Percentiles rank a stretch among this genome's conserved stretches.
Evolutionary conservation across 23 red algal species (phyloP).

Genomic region (Chondrus crispus): DNA sequence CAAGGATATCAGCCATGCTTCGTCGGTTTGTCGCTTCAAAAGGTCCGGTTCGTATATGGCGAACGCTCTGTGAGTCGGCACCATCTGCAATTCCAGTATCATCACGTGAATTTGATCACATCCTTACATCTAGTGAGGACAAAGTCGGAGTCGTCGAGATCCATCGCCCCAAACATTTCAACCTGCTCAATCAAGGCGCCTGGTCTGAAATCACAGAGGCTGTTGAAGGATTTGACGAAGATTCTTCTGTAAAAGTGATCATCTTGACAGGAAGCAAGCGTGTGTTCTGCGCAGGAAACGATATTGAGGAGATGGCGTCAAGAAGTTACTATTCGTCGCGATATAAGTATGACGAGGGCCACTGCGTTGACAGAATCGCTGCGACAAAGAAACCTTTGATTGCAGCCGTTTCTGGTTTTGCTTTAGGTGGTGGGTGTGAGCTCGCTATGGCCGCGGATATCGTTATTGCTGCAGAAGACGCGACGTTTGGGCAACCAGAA

Average conservation of each 20-base stretch:
- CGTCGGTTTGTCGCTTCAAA: too few species aligned
- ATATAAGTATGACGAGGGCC: conserved; percentile 64
- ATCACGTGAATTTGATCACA: conserved; percentile 59
- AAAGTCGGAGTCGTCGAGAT: conserved; percentile 73
- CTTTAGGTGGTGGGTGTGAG: conserved; percentile 96
- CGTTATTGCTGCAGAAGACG: conserved; percentile 79
- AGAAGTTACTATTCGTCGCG: conserved; percentile 20
- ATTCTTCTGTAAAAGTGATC: conserved; percentile 80
- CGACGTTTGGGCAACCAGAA: conserved; percentile 94
- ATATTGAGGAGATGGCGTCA: conserved; percentile 86
- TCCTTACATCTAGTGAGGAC: conserved; percentile 40
- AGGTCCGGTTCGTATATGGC: too few species aligned
- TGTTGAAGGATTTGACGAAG: conserved; percentile 63
- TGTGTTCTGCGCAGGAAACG: conserved; percentile 92
- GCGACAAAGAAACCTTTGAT: conserved; percentile 78
- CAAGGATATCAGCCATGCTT: too few species aligned
- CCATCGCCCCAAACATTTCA: conserved; percentile 79
- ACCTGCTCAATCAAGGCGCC: conserved; percentile 78
- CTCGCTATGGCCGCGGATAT: conserved; percentile 93
- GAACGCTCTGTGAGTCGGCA: background rate
- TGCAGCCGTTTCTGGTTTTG: conserved; percentile 92
- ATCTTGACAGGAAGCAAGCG: conserved; percentile 84
- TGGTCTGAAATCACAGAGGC: conserved; percentile 75
- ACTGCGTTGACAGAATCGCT: conserved; percentile 68
- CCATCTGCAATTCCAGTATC: conserved; percentile 10